phyloP scores from a whole-genome alignment of 1,139 yeast species.

The Saccharomycopsis hybrid region DNA sequence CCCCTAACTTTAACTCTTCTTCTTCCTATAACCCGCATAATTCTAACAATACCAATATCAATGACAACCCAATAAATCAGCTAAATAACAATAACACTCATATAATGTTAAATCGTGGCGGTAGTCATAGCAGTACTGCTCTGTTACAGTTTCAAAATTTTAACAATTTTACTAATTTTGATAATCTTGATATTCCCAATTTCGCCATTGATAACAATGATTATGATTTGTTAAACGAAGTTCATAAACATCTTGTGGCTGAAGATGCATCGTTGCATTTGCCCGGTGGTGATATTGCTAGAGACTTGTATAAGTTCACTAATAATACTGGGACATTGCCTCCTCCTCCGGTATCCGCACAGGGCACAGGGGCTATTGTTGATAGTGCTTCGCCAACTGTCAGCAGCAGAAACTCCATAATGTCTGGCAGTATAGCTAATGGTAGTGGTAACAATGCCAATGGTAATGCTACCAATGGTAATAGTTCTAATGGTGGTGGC shows the following conservation, averaged over 20 bases:
- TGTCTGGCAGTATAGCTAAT: no score
- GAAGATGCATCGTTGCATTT: constrained; percentile 16
- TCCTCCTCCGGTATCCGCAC: no score
- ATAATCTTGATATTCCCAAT: constrained; percentile 18
- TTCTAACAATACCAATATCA: not conserved
- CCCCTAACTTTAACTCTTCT: no score
- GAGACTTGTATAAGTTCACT: constrained; percentile 44
- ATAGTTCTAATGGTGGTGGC: constrained; percentile 27
- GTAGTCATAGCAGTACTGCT: not conserved
- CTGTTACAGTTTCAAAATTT: not conserved
- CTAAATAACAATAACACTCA: constrained; percentile 4
- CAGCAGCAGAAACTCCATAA: no score
- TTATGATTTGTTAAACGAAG: constrained; percentile 19
- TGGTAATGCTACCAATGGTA: constrained; percentile 27
- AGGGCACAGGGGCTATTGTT: no score
- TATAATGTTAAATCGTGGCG: constrained; percentile 5
- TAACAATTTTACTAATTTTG: no score
- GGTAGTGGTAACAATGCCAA: constrained; percentile 5
- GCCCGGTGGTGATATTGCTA: constrained; percentile 68
- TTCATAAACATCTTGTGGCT: constrained; percentile 20
- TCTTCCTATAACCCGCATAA: no score
- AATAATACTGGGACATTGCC: no score
- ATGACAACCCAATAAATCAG: not conserved
- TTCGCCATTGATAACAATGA: constrained; percentile 18
- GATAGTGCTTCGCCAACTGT: no score